Conservation (phyloP, 148 eudicot genomes). For the Agrostemma githago region DNA sequence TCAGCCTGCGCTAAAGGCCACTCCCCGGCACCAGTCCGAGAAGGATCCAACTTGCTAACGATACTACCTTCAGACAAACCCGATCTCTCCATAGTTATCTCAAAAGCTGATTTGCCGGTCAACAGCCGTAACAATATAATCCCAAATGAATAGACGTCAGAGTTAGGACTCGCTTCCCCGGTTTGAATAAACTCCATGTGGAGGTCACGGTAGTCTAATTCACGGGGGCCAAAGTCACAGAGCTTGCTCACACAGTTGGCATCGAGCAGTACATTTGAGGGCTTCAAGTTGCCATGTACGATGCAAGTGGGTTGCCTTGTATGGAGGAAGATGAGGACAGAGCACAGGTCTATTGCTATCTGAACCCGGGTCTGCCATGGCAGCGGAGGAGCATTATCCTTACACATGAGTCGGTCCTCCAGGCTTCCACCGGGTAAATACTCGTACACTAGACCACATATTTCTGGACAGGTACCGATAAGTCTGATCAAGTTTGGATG, state of each 20-base stretch:
- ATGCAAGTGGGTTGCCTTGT: slow-evolving; percentile 47
- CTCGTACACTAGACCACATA: slow-evolving; percentile 60
- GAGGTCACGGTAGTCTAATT: slow-evolving; percentile 31
- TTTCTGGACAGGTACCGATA: slow-evolving; percentile 73
- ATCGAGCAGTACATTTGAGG: slow-evolving; percentile 61
- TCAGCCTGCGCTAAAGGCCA: slow-evolving; percentile 86
- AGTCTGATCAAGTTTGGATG: slow-evolving; percentile 81
- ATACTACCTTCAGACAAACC: slow-evolving; percentile 53
- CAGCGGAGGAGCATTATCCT: slow-evolving; percentile 57
- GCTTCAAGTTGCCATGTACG: slow-evolving; percentile 66
- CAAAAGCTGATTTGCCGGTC: slow-evolving; percentile 61
- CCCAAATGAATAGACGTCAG: slow-evolving; percentile 83
- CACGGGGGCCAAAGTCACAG: slow-evolving; percentile 48
- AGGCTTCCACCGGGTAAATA: slow-evolving; percentile 76
- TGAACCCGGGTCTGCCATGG: slow-evolving; percentile 77
- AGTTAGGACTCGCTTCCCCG: slow-evolving; percentile 9
- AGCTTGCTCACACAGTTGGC: slow-evolving; percentile 56
- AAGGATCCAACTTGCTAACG: slow-evolving; percentile 44
- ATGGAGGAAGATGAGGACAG: slow-evolving; percentile 73
- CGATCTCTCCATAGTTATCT: slow-evolving; percentile 41
- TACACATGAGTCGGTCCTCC: slow-evolving; percentile 79
- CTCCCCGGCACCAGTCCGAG: slow-evolving; percentile 52
- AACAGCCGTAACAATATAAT: slow-evolving; percentile 55
- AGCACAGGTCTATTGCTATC: slow-evolving; percentile 73
- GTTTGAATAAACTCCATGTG: slow-evolving; percentile 38